Percentiles rank a stretch among this genome's conserved stretches.
These are phyloP conservation scores for Chlamydomonas reinhardtii DNA, from an alignment of 163 green algal genomes.

Conservation along the genomic window DNA sequence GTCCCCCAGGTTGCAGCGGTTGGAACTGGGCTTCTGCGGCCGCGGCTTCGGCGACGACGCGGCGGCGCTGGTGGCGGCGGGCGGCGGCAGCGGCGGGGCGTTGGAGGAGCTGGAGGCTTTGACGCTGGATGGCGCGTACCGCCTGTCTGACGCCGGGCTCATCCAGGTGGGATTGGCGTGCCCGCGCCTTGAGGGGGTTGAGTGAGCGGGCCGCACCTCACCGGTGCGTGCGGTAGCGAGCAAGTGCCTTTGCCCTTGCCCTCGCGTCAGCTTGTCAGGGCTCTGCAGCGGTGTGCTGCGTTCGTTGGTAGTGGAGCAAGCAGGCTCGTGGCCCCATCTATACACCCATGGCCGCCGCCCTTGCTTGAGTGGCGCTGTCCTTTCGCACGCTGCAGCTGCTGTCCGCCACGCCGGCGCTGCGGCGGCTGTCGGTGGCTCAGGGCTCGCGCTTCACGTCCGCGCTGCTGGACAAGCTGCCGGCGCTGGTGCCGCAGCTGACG, in stretches of 20 bases:
- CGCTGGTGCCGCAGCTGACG: constrained; percentile 26
- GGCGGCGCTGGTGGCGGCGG: constrained; percentile 55
- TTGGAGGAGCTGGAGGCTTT: constrained; percentile 59
- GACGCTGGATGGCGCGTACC: constrained; percentile 73
- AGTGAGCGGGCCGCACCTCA: not conserved
- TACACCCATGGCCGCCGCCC: too few relatives aligned
- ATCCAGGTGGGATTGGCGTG: constrained; percentile 5
- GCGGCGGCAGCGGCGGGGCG: not conserved
- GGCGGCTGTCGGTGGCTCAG: constrained; percentile 56
- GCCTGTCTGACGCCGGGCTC: constrained; percentile 65
- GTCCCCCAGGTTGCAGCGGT: constrained; percentile 65
- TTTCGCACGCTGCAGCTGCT: constrained; percentile 56
- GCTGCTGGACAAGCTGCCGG: constrained; percentile 31
- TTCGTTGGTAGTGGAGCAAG: too few relatives aligned
- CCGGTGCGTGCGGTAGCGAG: too few relatives aligned
- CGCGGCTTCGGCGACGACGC: constrained; percentile 70
- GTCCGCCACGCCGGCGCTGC: constrained; percentile 51
- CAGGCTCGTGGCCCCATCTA: too few relatives aligned
- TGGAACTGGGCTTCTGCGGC: constrained; percentile 76
- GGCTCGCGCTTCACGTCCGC: constrained; percentile 39
- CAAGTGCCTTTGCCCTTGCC: too few relatives aligned
- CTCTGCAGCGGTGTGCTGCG: too few relatives aligned
- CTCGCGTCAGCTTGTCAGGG: too few relatives aligned
- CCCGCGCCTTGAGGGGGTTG: too few relatives aligned
- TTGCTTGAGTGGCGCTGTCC: too few relatives aligned